These are phyloP conservation scores for Blechomonas ayalai DNA, from an alignment of 208 protist genomes.

Conservation along the genomic window DNA sequence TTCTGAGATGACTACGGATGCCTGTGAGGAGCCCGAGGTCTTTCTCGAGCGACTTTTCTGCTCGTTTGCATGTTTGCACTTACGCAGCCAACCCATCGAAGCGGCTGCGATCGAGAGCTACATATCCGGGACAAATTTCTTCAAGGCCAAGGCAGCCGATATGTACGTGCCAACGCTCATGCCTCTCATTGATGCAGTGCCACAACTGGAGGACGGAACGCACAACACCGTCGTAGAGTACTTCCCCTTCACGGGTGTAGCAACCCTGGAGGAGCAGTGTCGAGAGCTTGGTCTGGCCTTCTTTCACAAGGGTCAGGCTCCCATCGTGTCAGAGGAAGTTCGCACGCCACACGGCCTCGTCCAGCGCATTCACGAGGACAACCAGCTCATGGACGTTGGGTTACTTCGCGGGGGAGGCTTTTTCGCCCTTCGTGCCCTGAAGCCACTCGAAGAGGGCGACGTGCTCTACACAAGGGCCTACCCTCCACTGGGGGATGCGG, in stretches of 20 bases:
- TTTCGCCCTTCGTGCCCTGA: constrained; percentile 73
- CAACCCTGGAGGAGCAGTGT: constrained; percentile 31
- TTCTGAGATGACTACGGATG: constrained; percentile 79
- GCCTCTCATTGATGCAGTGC: constrained; percentile 69
- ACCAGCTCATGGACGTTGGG: constrained; percentile 34
- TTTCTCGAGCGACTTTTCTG: constrained; percentile 78
- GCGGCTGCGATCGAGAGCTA: constrained; percentile 37
- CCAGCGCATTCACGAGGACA: constrained; percentile 14
- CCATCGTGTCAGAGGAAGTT: constrained; percentile 17
- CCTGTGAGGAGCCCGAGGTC: constrained; percentile 76
- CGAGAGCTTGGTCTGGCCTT: constrained; percentile 20
- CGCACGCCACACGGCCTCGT: constrained; percentile 1
- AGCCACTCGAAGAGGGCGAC: constrained; percentile 50
- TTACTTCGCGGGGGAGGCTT: constrained; percentile 43
- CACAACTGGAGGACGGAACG: constrained; percentile 62
- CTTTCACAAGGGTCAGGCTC: background rate
- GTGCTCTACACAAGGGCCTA: constrained; percentile 64
- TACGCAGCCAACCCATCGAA: constrained; percentile 77
- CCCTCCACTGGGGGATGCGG: constrained; percentile 28
- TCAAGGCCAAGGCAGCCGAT: constrained; percentile 69
- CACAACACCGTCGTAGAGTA: constrained; percentile 80
- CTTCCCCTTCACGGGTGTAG: constrained; percentile 41
- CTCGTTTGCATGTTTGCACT: constrained; percentile 51
- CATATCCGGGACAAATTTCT: constrained; percentile 79
- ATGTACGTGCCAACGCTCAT: constrained; percentile 85